Evolutionary conservation across 1,284 basidiomycete species (phyloP), one percentile per base, ranked within the genome.

Genomic region (Sporisorium graminicola): DNA sequence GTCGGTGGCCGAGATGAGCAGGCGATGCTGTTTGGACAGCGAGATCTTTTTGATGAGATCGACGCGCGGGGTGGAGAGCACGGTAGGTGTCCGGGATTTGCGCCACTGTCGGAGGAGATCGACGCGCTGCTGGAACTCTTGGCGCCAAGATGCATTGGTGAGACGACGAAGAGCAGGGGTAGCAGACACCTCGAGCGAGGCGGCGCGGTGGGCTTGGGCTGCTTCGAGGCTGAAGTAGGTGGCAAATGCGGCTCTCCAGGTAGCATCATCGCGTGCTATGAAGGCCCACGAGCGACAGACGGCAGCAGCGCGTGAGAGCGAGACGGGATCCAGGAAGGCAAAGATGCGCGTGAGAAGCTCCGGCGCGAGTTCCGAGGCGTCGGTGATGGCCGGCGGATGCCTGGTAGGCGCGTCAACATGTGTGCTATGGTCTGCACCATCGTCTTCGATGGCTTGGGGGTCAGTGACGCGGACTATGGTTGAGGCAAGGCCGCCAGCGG

Each of bases 271-370:
- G 68, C 89, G 89, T 87, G 93, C 87, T 87, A 93, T 91, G 66
- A 88, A 86, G 76, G 89, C 87, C 70, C 94, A 89, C 51, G 85
- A 80, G 51, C 86, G 87, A 84, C 89, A 90, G 50, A 91, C 90
- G 70, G 86, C 85, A 13, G 89, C 88, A 73, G 93, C 89, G 2
- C 88, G 85, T 52, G 91, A 85, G 42, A 95, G 89, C 7, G 90
- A 88, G 0, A 87, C 86, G 0, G 92, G 92, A 79, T 91, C 88
- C 58, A 94, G 90, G 83, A 90, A 91, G 12, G 92, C 88, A n/a
- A 92, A 92, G 86, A 94, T 89, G 71, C 92, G 91, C 40, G 90
- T 90, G 86, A 94, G 91, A 29, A 91, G 91, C 84, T 94, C 93
- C 37, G 88, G 86, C 26, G 93, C 80, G 18, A 81, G 60, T n/a